Base-by-base conservation (phyloP, 2,329 filamentous ascomycete species). In the Furcasterigmium sp. region DNA sequence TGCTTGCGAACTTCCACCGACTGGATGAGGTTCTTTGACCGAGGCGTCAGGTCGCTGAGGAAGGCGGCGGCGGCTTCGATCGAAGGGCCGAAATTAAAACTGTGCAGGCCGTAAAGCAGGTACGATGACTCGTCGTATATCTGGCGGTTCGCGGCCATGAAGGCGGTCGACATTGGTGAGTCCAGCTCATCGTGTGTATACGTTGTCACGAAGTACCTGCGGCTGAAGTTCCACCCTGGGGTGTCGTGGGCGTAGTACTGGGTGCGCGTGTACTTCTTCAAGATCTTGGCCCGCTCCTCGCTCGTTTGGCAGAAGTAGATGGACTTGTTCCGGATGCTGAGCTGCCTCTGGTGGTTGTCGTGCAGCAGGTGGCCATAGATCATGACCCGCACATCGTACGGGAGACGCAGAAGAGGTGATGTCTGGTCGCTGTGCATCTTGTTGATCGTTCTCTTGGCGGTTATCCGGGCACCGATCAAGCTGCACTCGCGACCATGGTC, bases 21-120 rank as follows among this genome's bases (percentile, higher is more conserved):
- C 23, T 65, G 63, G 46, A 84, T 60, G 37, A 73, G 62, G 9
- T 58, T 56, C 26, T 74, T 67, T 3, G 73, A 70, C 15, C 57
- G 51, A 1, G 70, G 65, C 3, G 73, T 76, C 26, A 81, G 67
- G 55, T 83, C 78, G 25, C 65, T 62, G 30, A 84, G 63, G 55
- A 84, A 84, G 0, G 79, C 77, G 1, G 73, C 68, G 6, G 80
- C 68, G 14, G 79, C 76, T 58, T 84, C 80, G 49, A 84, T 66
- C 58, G 78, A 69, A 38, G 69, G 68, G 47, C 73, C 74, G 56
- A 84, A 84, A 52, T 76, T 72, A 56, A 84, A 83, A 1, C 64
- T 64, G 55, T 81, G 76, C 43, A 57, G 63, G 8, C 64, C 66
- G 58, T 84, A 84, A 4, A 84, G 62, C 14, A 78, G 56, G 45